Conservation (phyloP, 2,329 filamentous ascomycete genomes). For the Laburnicola sp. region DNA sequence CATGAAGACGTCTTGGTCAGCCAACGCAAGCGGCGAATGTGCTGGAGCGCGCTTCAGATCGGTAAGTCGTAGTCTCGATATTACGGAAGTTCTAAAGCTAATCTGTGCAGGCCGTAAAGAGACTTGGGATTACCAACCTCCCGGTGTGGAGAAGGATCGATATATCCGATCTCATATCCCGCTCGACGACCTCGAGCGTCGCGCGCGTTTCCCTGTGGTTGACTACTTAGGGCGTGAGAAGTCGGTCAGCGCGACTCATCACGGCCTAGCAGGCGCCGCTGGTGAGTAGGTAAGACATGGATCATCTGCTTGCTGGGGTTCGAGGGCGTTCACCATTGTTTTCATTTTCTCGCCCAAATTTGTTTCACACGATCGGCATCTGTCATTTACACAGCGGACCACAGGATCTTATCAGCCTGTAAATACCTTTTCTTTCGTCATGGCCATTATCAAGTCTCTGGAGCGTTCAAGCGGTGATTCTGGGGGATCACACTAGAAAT, state of each 20-base stretch:
- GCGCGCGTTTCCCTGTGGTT: conserved; percentile 69
- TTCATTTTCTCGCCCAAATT: background rate
- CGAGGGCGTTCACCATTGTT: too few relatives aligned
- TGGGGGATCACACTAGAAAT: too few relatives aligned
- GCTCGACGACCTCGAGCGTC: conserved; percentile 77
- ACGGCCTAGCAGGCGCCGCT: conserved; percentile 40
- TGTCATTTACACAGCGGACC: background rate
- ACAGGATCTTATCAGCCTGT: background rate
- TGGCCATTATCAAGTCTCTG: background rate
- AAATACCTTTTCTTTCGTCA: background rate
- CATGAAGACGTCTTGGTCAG: conserved; percentile 73
- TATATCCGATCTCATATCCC: conserved; percentile 80
- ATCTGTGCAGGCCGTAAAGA: conserved; percentile 49
- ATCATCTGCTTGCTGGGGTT: too few relatives aligned
- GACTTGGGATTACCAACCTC: conserved; percentile 83
- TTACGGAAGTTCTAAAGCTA: conserved; percentile 4
- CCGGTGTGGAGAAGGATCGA: conserved; percentile 69
- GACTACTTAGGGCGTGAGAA: conserved; percentile 49
- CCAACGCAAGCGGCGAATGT: conserved; percentile 76
- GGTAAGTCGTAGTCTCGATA: conserved; percentile 51
- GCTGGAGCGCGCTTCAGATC: conserved; percentile 76
- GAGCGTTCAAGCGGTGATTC: conserved; percentile 13
- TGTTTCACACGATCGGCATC: background rate
- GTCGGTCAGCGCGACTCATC: conserved; percentile 38
- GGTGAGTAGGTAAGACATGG: conserved; percentile 34